These are phyloP conservation scores for Nakazawaea holstii DNA, from an alignment of 805 yeast genomes.

Conservation along the genomic window DNA sequence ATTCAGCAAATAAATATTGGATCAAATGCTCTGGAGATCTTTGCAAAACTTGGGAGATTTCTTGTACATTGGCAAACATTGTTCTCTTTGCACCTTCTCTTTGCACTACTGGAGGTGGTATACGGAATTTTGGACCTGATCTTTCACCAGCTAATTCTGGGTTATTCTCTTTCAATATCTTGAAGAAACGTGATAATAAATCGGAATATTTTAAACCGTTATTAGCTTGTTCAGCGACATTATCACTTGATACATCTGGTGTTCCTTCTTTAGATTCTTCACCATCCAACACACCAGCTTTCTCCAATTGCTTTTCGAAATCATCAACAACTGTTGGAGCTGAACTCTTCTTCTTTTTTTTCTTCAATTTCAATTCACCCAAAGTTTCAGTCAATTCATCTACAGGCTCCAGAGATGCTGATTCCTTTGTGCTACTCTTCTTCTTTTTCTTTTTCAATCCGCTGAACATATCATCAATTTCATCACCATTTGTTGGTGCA, in stretches of 20 bases:
- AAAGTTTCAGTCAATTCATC: conserved; percentile 53
- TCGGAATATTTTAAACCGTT: conserved; percentile 70
- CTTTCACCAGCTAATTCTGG: conserved; percentile 98
- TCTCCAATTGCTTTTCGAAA: conserved; percentile 83
- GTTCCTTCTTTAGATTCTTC: conserved; percentile 23
- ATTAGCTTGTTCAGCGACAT: conserved; percentile 27
- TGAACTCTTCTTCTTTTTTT: conserved; percentile 73
- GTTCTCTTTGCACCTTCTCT: conserved; percentile 98
- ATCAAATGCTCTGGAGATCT: conserved; percentile 96
- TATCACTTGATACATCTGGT: conserved; percentile 24
- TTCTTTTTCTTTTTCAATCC: conserved; percentile 86
- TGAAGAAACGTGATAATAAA: conserved; percentile 80
- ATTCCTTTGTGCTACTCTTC: conserved; percentile 41
- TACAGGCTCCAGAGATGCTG: conserved; percentile 23
- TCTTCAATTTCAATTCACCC: conserved; percentile 69
- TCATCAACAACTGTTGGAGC: conserved; percentile 59
- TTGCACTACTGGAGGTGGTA: conserved; percentile 95
- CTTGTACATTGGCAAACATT: conserved; percentile 92
- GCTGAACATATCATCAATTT: conserved; percentile 61
- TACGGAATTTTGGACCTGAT: conserved; percentile 85
- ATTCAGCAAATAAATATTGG: conserved; percentile 94
- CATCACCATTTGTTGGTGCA: conserved; percentile 21
- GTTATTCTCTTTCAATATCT: conserved; percentile 82
- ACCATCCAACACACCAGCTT: conserved; percentile 76
- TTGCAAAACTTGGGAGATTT: conserved; percentile 88